Base-by-base conservation (phyloP, 1,139 yeast species). In the Pichia terricola region DNA sequence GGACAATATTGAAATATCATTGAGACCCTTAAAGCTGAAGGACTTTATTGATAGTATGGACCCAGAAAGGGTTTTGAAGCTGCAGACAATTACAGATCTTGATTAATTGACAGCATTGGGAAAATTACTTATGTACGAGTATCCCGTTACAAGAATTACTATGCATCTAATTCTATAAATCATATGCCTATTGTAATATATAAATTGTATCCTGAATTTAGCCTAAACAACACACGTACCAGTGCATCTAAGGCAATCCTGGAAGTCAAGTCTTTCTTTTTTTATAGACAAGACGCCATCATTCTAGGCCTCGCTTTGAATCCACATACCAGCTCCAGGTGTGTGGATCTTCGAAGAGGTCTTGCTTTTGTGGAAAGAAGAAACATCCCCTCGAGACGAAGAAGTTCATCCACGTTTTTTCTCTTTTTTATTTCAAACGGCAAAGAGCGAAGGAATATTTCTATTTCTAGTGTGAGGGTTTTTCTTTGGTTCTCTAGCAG, bases 301-400 rank as follows among this genome's bases (percentile, higher is more conserved):
- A 32, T 39, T 77, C 72, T 77, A 58, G 81, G 81, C 82, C 66
- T 73, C 81, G 78, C 79, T 77, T 77, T 77, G 83, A 77, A 77
- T 77, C 79, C 66, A 63, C 65, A 70, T 60, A 69, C 79, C 77
- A 77, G 72, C 60, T 65, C 56, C 26, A 56, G 61, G 72, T 67
- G 62, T 66, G 69, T 60, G 72, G 73, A 77, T 77, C 83, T 77
- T 77, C 83, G 83, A 77, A 76, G 81, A 75, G 70, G 81, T 75
- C 80, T 42, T 45, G 48, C 49, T 47, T 37, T 40, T 31, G 27
- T 5, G 26, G 26, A 35, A 34, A 25, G 22, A 5, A 22, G 38
- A 10, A 25, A 10, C 11, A 9, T n/a, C 36, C 2, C 8, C 36
- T n/a, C 2, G 26, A 10, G 11, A 35, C 22, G 34, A 37, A 43